A percentile compares a stretch with the other conserved stretches of the same genome.
phyloP scores from a whole-genome alignment of 129 eudicot species.

The Daucus carota region DNA sequence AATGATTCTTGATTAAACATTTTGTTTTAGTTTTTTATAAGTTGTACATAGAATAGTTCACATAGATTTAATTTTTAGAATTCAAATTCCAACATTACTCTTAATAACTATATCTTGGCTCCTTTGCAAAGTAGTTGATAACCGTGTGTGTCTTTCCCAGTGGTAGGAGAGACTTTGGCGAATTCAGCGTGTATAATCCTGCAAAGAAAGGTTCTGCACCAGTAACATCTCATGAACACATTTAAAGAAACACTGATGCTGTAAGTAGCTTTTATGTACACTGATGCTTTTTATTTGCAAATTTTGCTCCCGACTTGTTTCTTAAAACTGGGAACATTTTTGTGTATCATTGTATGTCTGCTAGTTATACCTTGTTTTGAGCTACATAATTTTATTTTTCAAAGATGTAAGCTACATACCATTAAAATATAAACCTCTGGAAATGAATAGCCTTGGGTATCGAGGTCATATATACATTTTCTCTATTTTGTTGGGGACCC shows the following conservation, averaged over 20 bases:
- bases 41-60: neutral
- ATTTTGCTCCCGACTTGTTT: neutral
- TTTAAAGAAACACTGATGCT: neutral
- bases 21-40: neutral
- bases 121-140: constrained; percentile 36
- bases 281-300: neutral
- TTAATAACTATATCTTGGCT: constrained; percentile 25
- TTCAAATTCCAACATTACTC: neutral
- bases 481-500: too few species aligned
- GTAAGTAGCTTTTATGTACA: neutral
- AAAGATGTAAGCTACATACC: neutral
- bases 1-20: constrained; percentile 8
- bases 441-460: neutral
- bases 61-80: neutral
- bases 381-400: neutral
- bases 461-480: neutral
- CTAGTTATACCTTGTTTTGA: neutral
- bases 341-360: neutral
- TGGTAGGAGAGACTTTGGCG: constrained; percentile 92
- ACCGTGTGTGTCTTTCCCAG: constrained; percentile 46
- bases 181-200: constrained; percentile 76
- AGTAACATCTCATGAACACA: neutral
- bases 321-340: neutral
- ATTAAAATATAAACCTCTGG: too few species aligned
- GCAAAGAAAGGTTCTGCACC: constrained; percentile 30